Percentiles rank a stretch among this genome's conserved stretches.
Evolutionary conservation across 1,284 basidiomycete species (phyloP).

Genomic region (Pseudozyma pruni): DNA sequence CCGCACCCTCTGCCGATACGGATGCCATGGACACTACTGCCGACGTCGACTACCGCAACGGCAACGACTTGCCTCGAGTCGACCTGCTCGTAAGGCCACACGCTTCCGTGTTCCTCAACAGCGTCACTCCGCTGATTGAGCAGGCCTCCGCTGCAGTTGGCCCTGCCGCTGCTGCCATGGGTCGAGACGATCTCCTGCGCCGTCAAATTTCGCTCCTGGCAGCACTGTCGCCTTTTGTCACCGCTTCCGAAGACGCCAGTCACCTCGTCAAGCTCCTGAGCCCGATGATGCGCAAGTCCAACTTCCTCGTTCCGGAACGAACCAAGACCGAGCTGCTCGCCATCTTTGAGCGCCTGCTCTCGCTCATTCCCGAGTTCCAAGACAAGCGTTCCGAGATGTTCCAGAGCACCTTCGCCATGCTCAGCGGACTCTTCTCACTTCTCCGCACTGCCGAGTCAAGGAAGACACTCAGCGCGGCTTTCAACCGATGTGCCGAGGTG

Average conservation of each 20-base stretch:
- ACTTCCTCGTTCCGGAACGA: slow-evolving; percentile 83
- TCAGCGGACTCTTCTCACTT: slow-evolving; percentile 57
- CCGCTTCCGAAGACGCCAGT: slow-evolving; percentile 78
- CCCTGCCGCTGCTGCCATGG: slow-evolving; percentile 71
- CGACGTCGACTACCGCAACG: slow-evolving; percentile 19
- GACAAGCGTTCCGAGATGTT: slow-evolving; percentile 49
- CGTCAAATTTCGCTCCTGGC: slow-evolving; percentile 86
- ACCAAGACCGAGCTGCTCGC: slow-evolving; percentile 85
- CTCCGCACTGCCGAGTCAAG: slow-evolving; percentile 54
- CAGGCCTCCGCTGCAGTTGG: slow-evolving; percentile 73
- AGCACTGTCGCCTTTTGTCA: slow-evolving; percentile 79
- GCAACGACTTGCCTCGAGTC: slow-evolving; percentile 17
- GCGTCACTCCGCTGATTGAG: slow-evolving; percentile 72
- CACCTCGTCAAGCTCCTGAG: slow-evolving; percentile 80
- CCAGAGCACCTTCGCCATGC: slow-evolving; percentile 49
- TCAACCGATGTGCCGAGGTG: slow-evolving; percentile 56
- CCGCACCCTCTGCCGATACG: slow-evolving; percentile 25
- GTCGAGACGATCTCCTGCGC: slow-evolving; percentile 78
- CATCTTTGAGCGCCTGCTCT: slow-evolving; percentile 79
- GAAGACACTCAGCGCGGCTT: slow-evolving; percentile 49
- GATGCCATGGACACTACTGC: slow-evolving; percentile 26
- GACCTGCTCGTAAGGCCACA: slow-evolving; percentile 77
- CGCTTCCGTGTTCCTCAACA: slow-evolving; percentile 79
- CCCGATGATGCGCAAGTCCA: slow-evolving; percentile 82
- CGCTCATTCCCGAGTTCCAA: slow-evolving; percentile 77